Conservation (phyloP, 2,329 filamentous ascomycete genomes). For the Chaetoscypha palmicola region DNA sequence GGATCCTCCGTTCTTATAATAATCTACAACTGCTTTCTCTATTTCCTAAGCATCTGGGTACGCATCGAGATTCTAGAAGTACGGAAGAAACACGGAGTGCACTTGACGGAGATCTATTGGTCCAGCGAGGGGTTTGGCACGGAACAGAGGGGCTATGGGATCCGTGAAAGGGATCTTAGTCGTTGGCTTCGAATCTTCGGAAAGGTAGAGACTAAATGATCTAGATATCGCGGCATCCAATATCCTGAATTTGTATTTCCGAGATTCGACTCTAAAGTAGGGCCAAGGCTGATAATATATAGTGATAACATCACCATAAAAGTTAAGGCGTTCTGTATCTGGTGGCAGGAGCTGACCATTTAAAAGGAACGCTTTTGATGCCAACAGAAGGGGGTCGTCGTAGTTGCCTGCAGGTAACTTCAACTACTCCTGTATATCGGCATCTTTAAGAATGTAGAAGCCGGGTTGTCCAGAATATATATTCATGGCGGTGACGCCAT, state of each 20-base stretch:
- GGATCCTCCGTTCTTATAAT: constrained; percentile 11
- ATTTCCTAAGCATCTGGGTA: constrained; percentile 18
- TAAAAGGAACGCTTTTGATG: constrained; percentile 44
- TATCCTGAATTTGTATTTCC: constrained; percentile 47
- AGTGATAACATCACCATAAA: constrained; percentile 52
- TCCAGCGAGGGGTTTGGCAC: constrained; percentile 16
- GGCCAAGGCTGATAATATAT: constrained; percentile 56
- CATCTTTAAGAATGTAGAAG: constrained; percentile 47
- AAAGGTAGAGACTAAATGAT: constrained; percentile 16
- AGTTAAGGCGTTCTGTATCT: constrained; percentile 37
- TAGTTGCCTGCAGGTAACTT: constrained; percentile 43
- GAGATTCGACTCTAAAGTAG: constrained; percentile 49
- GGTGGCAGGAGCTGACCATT: constrained; percentile 44
- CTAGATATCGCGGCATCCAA: constrained; percentile 12
- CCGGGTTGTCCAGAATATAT: constrained; percentile 51
- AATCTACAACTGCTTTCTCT: constrained; percentile 13
- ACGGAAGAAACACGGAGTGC: constrained; percentile 9
- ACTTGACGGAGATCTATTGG: constrained; percentile 17
- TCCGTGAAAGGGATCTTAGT: constrained; percentile 23
- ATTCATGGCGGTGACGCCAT: constrained; percentile 42
- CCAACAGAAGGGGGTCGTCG: constrained; percentile 45
- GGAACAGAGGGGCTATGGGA: constrained; percentile 21
- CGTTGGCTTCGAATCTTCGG: constrained; percentile 14
- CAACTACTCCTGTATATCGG: constrained; percentile 37
- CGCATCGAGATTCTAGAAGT: constrained; percentile 19